Percentiles rank a stretch among this genome's conserved stretches.
phyloP scores from a whole-genome alignment of 2,329 filamentous ascomycete genomes.

The Blastomyces emzantsi region DNA sequence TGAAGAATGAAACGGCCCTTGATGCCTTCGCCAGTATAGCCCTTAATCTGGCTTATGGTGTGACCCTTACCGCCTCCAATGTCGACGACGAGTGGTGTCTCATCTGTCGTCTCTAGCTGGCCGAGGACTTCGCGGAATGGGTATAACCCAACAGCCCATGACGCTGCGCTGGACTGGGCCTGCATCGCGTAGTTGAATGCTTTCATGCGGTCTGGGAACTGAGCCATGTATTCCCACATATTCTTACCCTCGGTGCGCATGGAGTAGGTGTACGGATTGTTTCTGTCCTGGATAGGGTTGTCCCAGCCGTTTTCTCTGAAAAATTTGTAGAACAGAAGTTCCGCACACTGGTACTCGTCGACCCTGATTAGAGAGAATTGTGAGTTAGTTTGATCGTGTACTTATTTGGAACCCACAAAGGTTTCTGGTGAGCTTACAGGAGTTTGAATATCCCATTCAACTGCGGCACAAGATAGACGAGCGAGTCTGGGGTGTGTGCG shows the following conservation, averaged over 20 bases:
- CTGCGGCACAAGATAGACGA: slow-evolving; percentile 16
- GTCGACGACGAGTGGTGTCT: slow-evolving; percentile 17
- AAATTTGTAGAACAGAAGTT: slow-evolving; percentile 18
- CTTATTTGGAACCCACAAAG: neutral
- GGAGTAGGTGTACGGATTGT: slow-evolving; percentile 23
- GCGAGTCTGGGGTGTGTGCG: slow-evolving; percentile 19
- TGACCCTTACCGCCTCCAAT: slow-evolving; percentile 19
- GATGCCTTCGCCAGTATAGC: slow-evolving; percentile 21
- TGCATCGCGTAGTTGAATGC: slow-evolving; percentile 24
- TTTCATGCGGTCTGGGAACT: slow-evolving; percentile 20
- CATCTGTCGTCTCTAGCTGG: slow-evolving; percentile 17
- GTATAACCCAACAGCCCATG: slow-evolving; percentile 14
- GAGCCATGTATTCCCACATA: slow-evolving; percentile 21
- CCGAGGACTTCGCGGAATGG: slow-evolving; percentile 19
- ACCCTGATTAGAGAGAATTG: slow-evolving; percentile 12
- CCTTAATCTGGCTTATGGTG: slow-evolving; percentile 18
- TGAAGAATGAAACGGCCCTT: slow-evolving; percentile 29
- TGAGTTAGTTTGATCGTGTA: neutral
- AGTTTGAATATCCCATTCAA: slow-evolving; percentile 15
- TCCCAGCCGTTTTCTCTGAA: slow-evolving; percentile 16
- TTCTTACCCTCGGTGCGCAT: slow-evolving; percentile 18
- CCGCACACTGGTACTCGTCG: slow-evolving; percentile 18
- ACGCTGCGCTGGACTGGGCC: slow-evolving; percentile 11
- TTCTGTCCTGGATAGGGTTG: slow-evolving; percentile 16
- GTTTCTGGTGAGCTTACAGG: neutral